phyloP scores from a whole-genome alignment of 2,329 filamentous ascomycete genomes.

The Monilinia laxa region DNA sequence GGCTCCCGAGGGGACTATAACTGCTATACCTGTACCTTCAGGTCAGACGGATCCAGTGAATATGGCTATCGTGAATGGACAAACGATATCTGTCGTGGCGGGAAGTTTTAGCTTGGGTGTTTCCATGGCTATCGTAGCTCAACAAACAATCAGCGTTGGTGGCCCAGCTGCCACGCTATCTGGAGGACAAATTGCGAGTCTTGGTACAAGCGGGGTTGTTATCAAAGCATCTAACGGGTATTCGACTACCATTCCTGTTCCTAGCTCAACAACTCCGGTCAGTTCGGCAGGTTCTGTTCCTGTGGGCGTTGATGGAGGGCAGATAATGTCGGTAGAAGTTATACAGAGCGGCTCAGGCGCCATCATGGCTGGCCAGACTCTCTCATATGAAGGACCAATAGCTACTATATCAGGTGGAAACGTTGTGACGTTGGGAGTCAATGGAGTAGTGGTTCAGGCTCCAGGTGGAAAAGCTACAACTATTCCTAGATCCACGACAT shows the following conservation, averaged over 20 bases:
- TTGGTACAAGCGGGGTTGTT: conserved; percentile 25
- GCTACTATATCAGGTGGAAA: conserved; percentile 25
- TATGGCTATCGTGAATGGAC: background rate
- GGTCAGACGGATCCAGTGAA: background rate
- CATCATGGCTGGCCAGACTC: conserved; percentile 24
- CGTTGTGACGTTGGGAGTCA: conserved; percentile 24
- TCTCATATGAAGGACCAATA: conserved; percentile 21
- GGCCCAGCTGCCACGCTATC: conserved; percentile 21
- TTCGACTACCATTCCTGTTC: conserved; percentile 23
- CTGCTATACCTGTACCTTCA: conserved; percentile 15
- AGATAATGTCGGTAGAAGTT: background rate
- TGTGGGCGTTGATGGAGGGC: background rate
- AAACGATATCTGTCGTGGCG: conserved; percentile 24
- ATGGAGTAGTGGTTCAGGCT: conserved; percentile 27
- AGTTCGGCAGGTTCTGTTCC: no score
- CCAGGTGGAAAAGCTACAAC: conserved; percentile 24
- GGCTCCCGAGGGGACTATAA: conserved; percentile 24
- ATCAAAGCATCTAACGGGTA: conserved; percentile 24
- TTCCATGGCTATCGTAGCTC: conserved; percentile 1
- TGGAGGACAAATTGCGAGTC: conserved; percentile 24
- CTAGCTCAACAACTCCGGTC: background rate
- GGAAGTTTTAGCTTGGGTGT: background rate
- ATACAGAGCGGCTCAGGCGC: conserved; percentile 15
- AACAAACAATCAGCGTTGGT: conserved; percentile 24
- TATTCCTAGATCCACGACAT: background rate